Conservation (phyloP, 2,329 filamentous ascomycete species). For the Didymella arachidicola region DNA sequence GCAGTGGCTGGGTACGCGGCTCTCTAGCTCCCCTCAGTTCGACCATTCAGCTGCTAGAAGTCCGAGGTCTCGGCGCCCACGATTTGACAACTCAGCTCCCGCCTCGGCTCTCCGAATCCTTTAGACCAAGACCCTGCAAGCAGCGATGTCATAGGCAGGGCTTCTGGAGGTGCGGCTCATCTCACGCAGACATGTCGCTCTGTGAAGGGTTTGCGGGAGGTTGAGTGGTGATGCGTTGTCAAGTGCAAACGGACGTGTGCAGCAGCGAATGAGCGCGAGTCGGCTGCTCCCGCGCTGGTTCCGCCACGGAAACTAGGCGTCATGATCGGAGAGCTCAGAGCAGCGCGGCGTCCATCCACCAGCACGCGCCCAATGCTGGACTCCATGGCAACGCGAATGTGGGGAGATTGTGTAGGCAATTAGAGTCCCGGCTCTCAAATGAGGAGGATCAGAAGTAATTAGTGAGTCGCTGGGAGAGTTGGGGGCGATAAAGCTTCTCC, state of each 20-base stretch:
- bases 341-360: neutral
- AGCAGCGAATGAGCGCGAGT: slow-evolving; percentile 3
- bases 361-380: neutral
- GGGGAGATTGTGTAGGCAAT: neutral
- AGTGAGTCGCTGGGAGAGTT: neutral
- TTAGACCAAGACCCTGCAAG: neutral
- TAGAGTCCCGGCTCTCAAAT: neutral
- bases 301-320: neutral
- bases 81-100: neutral
- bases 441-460: neutral
- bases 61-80: neutral
- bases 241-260: slow-evolving; percentile 18
- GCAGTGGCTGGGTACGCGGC: neutral
- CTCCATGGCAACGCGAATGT: slow-evolving; percentile 3
- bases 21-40: neutral
- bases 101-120: neutral
- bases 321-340: slow-evolving; percentile 3
- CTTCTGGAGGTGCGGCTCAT: neutral
- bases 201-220: neutral
- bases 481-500: slow-evolving; percentile 7
- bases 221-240: slow-evolving; percentile 39
- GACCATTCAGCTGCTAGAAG: neutral
- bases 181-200: neutral
- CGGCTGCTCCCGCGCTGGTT: slow-evolving; percentile 1
- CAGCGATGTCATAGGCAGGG: neutral